Percentiles rank a stretch among this genome's conserved stretches.
These are phyloP conservation scores for Glaciozyma martinii DNA, from an alignment of 768 basidiomycete genomes.

Conservation along the genomic window DNA sequence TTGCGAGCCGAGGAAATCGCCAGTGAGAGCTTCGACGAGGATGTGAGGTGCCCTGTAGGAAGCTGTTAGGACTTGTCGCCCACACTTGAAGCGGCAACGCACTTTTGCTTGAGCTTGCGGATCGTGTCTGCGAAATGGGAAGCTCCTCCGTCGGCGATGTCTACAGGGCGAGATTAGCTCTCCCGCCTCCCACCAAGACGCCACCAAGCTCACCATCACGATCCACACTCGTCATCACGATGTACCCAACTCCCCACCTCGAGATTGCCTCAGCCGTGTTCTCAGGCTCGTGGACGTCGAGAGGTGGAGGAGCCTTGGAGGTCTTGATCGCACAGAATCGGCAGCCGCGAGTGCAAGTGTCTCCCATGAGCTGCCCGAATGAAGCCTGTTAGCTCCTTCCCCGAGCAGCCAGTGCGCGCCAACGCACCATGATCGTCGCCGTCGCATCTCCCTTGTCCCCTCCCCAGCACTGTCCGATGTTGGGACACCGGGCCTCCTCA, in stretches of 20 bases:
- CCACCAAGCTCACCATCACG: slow-evolving; percentile 64
- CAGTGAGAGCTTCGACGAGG: slow-evolving; percentile 90
- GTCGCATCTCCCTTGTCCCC: slow-evolving; percentile 66
- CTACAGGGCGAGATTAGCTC: slow-evolving; percentile 43
- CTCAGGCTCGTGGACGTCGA: slow-evolving; percentile 95
- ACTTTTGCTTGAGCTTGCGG: slow-evolving; percentile 91
- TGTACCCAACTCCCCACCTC: slow-evolving; percentile 95
- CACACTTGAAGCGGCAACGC: slow-evolving; percentile 28
- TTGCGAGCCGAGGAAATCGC: slow-evolving; percentile 77
- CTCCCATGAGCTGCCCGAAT: slow-evolving; percentile 76
- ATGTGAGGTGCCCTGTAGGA: slow-evolving; percentile 76
- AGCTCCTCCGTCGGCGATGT: slow-evolving; percentile 83
- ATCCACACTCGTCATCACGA: slow-evolving; percentile 92
- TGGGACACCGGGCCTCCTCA: slow-evolving; percentile 96
- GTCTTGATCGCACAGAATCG: slow-evolving; percentile 97
- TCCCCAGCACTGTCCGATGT: slow-evolving; percentile 99
- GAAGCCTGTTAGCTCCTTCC: background rate
- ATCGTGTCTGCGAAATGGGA: slow-evolving; percentile 95
- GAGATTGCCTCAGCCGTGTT: slow-evolving; percentile 96
- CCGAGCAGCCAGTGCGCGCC: background rate
- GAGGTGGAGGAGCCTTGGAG: slow-evolving; percentile 70
- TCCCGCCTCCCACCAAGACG: background rate
- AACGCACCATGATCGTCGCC: slow-evolving; percentile 89
- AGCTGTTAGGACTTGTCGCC: background rate
- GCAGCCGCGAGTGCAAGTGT: slow-evolving; percentile 96